Base-by-base conservation (phyloP, 306 rosid species). In the Begonia peltatifolia region DNA sequence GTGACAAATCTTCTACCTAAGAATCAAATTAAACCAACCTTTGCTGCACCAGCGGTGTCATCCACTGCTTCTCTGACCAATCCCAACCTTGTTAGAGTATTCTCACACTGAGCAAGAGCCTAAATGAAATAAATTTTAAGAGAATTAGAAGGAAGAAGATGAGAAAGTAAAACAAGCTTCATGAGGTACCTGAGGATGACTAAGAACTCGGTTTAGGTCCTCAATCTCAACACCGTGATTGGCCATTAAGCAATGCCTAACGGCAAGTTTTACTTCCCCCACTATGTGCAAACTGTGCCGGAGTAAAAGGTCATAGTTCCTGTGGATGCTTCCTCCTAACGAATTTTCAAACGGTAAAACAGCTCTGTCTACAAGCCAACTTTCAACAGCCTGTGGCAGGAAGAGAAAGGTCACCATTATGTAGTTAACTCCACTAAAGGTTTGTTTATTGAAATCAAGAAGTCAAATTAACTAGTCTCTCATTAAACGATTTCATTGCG, bases 21-120 rank as follows among this genome's bases (percentile, higher is more conserved):
- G 46, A 44, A 54, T 50, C 60, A 67, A 56, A 59, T 70, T 62
- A 56, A 59, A 58, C 67, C 46, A 63, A 86, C 99, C 93, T 83
- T 79, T 23, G 99, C 95, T 14, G 99, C 94, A 60, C 95, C 99
- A 38, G 99, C 99, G 42, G 99, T 90, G 58, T 90, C 94, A 49
- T 90, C 94, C 46, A 75, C 86, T 11, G 94, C 94, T 71, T 80
- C 99, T 79, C 86, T 79, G 61, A 90, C 82, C 74, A 90, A 86
- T 58, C 94, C 92, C 56, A 64, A 63, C 67, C 53, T 57, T 12
- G 93, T 80, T 74, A 90, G 76, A 8, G 88, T 86, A 79, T 76
- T 61, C 81, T 90, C 99, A 69, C 99, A 90, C 78, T 90, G 99
- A 71, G 92, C 88, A 61, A 90, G 99, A 80, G 99, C 99, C 99